These are phyloP conservation scores for Sphagnum tenellum DNA, from an alignment of 225 moss, liverwort and hornwort species.

Conservation along the genomic window DNA sequence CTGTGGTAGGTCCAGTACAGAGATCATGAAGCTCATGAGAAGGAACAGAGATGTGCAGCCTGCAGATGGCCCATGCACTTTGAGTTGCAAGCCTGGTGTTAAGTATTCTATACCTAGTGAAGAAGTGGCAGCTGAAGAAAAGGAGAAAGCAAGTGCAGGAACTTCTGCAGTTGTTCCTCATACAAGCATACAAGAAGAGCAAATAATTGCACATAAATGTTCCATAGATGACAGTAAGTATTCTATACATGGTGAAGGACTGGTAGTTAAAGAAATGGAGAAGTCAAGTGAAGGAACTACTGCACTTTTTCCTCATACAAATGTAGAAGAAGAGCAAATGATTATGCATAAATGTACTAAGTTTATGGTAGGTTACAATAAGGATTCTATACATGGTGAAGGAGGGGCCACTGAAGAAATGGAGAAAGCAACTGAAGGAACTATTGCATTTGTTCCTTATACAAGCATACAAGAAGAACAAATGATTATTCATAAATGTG, in stretches of 20 bases:
- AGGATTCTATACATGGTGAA: background rate
- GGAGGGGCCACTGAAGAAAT: background rate
- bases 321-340: background rate
- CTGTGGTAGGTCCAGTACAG: conserved; percentile 9
- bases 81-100: too few species aligned
- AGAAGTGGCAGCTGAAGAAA: background rate
- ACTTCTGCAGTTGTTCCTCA: background rate
- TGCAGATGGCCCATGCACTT: too few species aligned
- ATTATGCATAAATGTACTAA: background rate
- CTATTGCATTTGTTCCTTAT: too few species aligned
- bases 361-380: background rate
- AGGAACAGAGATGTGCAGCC: background rate
- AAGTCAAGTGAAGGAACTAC: background rate
- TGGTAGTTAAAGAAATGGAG: background rate
- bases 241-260: background rate
- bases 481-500: background rate
- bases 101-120: too few species aligned
- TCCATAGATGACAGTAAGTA: background rate
- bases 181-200: background rate
- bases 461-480: background rate
- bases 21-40: conserved; percentile 12
- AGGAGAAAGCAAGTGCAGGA: background rate
- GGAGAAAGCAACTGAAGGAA: background rate
- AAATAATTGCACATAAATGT: background rate
- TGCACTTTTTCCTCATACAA: too few species aligned